Evolutionary conservation across 1,284 basidiomycete species (phyloP).

Genomic region (Phlebopus sp.): DNA sequence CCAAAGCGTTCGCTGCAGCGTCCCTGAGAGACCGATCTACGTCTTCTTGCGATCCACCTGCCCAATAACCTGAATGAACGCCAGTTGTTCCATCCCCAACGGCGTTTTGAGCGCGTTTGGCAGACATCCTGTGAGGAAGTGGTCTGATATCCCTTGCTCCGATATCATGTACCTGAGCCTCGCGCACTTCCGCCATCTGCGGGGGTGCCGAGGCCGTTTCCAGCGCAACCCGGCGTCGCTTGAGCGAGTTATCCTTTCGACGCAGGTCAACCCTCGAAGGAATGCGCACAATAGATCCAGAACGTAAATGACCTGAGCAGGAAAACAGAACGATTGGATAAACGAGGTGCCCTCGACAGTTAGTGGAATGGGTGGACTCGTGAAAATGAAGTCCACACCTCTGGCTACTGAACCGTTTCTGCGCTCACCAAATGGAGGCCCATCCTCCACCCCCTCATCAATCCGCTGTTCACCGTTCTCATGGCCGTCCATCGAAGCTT

Average conservation of each 20-base stretch:
- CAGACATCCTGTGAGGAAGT: slow-evolving; percentile 18
- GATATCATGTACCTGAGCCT: slow-evolving; percentile 15
- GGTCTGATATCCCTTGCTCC: slow-evolving; percentile 18
- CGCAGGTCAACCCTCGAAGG: neutral
- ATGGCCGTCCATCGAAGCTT: slow-evolving; percentile 3
- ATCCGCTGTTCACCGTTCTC: neutral
- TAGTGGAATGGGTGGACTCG: neutral
- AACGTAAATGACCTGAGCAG: too few relatives aligned
- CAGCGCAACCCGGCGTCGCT: slow-evolving; percentile 21
- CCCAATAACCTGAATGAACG: neutral
- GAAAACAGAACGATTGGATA: neutral
- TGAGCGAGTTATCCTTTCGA: slow-evolving; percentile 8
- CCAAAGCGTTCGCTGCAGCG: slow-evolving; percentile 13
- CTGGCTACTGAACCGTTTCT: neutral
- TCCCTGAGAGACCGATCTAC: slow-evolving; percentile 20
- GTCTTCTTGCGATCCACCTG: slow-evolving; percentile 9
- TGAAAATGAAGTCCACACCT: neutral
- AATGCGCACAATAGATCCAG: neutral
- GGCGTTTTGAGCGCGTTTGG: neutral
- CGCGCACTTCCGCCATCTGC: slow-evolving; percentile 3
- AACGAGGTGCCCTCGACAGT: neutral
- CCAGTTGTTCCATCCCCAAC: neutral
- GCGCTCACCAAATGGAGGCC: too few relatives aligned
- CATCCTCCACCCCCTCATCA: neutral
- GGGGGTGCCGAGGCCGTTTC: slow-evolving; percentile 10